A percentile compares a stretch with the other conserved stretches of the same genome.
phyloP scores from a whole-genome alignment of 768 basidiomycete species.

The Erythrobasidium yunnanense region DNA sequence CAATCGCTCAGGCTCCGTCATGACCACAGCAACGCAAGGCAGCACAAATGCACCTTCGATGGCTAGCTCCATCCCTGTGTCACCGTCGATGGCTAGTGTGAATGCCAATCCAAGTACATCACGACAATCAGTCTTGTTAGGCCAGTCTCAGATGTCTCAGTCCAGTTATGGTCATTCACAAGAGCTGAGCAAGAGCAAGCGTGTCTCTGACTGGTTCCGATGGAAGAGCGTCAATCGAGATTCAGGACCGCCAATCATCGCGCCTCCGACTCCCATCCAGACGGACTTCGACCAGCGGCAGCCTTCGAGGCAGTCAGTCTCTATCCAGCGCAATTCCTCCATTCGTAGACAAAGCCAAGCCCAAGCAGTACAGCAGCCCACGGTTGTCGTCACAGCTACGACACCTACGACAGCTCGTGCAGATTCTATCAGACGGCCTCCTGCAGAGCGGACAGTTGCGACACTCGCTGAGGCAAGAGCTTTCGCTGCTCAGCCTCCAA shows the following conservation, averaged over 20 bases:
- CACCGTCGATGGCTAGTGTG: constrained; percentile 9
- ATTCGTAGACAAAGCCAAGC: background rate
- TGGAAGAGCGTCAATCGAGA: constrained; percentile 42
- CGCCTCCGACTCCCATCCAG: constrained; percentile 28
- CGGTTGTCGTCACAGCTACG: constrained; percentile 17
- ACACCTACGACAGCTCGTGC: background rate
- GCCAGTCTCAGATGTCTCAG: background rate
- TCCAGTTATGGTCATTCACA: background rate
- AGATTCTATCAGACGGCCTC: background rate
- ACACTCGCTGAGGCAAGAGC: constrained; percentile 28
- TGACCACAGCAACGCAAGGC: background rate
- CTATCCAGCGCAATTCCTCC: constrained; percentile 32
- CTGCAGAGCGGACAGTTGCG: constrained; percentile 29
- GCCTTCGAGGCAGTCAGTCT: constrained; percentile 8
- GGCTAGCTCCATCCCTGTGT: constrained; percentile 11
- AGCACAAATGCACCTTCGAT: constrained; percentile 3
- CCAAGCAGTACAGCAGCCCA: constrained; percentile 8
- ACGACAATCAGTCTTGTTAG: too few species aligned
- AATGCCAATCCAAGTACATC: background rate
- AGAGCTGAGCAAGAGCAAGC: constrained; percentile 57
- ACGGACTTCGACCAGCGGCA: constrained; percentile 30
- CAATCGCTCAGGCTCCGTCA: background rate
- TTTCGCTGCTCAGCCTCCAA: constrained; percentile 13
- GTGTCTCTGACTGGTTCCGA: constrained; percentile 97
- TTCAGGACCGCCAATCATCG: background rate